Evolutionary conservation across 2,329 filamentous ascomycete genomes (phyloP), one percentile per base, ranked within the genome.

Genomic region (Davidsoniella virescens): DNA sequence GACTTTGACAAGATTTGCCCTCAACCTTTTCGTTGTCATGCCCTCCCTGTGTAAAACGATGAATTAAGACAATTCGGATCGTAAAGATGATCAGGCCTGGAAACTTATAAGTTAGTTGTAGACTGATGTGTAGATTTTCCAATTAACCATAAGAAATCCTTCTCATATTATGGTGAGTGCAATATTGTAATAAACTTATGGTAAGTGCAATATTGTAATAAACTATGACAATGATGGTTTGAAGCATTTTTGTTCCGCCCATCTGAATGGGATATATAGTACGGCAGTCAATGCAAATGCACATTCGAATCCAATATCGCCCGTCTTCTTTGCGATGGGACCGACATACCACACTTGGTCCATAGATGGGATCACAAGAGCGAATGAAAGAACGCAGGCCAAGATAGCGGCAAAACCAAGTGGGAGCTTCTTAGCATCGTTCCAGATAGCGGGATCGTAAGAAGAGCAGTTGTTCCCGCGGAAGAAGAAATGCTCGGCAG

Each of bases 221-320:
- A 23, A 23, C 4, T 23, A 23, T 5, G 4, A 23, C 3, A 2
- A 23, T 5, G 5, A 23, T 23, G 5, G 4, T 23, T 4, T 23
- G 20, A 5, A 5, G 20, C 26, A 41, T 44, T 61, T 63, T 54
- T 64, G 68, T 61, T 75, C 72, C 0, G 67, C 46, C 57, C 63
- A 67, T 5, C 72, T 62, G 10, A 75, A 59, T 2, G 70, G 70
- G 1, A 72, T 46, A 50, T 74, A 76, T 23, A 66, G 59, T 29
- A 74, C 9, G 1, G 61, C 67, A 10, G 70, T 71, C 51, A 75
- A 59, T 25, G 68, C 67, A 57, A 81, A 72, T 0, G 77, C 77
- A 59, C 78, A 63, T 64, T 82, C 78, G 52, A 82, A 80, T 0
- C 78, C 79, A 59, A 82, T 73, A 55, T 82, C 78, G 0, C 78